Evolutionary conservation across 495 filamentous ascomycete genomes (phyloP), one percentile per base, ranked within the genome.

Genomic region (Hypoxylon rickii): DNA sequence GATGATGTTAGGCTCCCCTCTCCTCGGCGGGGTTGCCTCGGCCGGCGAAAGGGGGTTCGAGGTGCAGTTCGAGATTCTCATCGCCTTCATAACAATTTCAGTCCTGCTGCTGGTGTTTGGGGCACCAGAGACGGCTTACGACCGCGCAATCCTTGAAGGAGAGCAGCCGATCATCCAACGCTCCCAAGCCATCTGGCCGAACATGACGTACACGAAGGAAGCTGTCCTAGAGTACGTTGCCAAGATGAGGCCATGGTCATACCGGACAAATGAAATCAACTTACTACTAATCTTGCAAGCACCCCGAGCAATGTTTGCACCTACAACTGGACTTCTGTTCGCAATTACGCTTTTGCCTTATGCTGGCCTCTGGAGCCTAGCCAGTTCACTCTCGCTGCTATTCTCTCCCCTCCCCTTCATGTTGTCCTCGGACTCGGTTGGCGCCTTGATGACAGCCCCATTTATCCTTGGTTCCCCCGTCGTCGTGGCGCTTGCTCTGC

Each of bases 71-170:
- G 70, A 70, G 39, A 72, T 80, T 24, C 65, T 82, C 44, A 77
- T 70, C 62, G 60, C 68, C 40, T 74, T 81, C 44, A 66, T 79
- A 44, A 66, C 71, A 7, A 34, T 79, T 18, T 70, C 76, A 3
- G 66, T 80, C 5, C 61, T 78, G 1, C 65, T 79, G 15, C 44
- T 79, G 20, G 49, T 71, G n/a, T 59, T 81, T 13, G 71, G 67
- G n/a, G 61, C 63, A 0, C 79, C 79, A n/a, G 79, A 82, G 60
- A 81, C 77, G 3, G 56, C 69, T 0, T 82, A 78, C 47, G 61
- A 75, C 50, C 73, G 77, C 10, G 65, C 43, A 40, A 45, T 58
- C 21, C 53, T 65, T n/a, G 40, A 66, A 10, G 59, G 55, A 8
- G 61, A 64, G 17, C 64, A 66, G 0, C 67, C 75, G 5, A 63